Evolutionary conservation across 2,329 filamentous ascomycete genomes (phyloP).

Genomic region (Moelleriella libera): DNA sequence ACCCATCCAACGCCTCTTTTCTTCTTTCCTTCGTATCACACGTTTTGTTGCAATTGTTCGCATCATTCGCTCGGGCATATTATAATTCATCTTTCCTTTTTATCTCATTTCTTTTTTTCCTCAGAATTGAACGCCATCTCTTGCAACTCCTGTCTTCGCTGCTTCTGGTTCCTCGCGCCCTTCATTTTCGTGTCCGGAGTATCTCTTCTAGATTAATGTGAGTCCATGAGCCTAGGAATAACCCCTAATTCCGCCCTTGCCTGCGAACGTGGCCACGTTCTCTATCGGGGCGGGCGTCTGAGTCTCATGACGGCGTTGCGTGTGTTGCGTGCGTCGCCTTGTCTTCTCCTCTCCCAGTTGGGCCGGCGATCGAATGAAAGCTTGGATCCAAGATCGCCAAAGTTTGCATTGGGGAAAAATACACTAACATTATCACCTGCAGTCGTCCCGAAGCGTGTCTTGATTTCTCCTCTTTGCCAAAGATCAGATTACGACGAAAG

Average conservation of each 20-base stretch:
- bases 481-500: too few species aligned
- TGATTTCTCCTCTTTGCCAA: too few species aligned
- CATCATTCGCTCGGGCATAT: conserved; percentile 1
- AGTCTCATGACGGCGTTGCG: not conserved
- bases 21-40: not conserved
- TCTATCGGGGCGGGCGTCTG: not conserved
- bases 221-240: conserved; percentile 9
- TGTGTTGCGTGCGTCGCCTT: too few species aligned
- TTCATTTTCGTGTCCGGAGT: not conserved
- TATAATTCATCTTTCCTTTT: not conserved
- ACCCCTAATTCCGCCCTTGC: conserved; percentile 12
- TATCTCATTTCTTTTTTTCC: not conserved
- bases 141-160: not conserved
- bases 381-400: too few species aligned
- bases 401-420: too few species aligned
- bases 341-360: too few species aligned
- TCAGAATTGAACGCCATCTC: not conserved
- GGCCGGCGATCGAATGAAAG: too few species aligned
- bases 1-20: conserved; percentile 1
- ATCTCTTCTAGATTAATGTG: conserved; percentile 20
- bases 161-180: not conserved
- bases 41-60: not conserved
- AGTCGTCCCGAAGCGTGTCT: too few species aligned
- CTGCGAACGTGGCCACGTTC: not conserved
- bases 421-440: too few species aligned